Base-by-base conservation (phyloP, 352 stramenopile genomes). In the Phytophthora uliginosa region DNA sequence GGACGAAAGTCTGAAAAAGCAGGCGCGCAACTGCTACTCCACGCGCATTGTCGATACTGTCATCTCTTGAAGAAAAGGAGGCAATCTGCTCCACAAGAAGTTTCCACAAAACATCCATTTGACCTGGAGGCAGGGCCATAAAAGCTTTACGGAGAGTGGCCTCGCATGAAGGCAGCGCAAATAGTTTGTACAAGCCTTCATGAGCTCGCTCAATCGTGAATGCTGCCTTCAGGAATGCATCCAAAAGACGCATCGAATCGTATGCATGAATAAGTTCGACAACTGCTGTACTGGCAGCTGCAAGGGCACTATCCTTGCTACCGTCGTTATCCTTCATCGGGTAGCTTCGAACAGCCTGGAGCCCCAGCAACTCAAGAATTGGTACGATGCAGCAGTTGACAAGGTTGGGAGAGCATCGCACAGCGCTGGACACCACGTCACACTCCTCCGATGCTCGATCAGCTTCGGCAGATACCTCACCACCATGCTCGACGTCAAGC, bases 221-320 rank as follows among this genome's bases (percentile, higher is more conserved):
- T 45, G 26, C 54, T 26, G 83, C 61, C 13, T 66, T 66, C 17
- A 95, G 62, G 38, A 95, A 88, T 26, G 70, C 65, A 60, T 96
- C 86, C 17, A 97, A 53, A 15, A 95, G 77, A 74, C 90, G 88
- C 90, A 97, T 96, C 0, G 89, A 95, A 61, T 95, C 85, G 74
- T 94, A 95, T 6, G 90, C 90, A 22, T 72, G 79, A 60, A 97
- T 68, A 18, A 97, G 66, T 33, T 89, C 76, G 15, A 86, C 78
- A 47, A 95, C 66, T 10, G 82, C 76, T 7, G 64, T 69, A 48
- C 84, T 90, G 2, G 76, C 68, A 40, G 74, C 64, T 10, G n/a
- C 24, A 22, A 66, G 18, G 54, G 65, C 52, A 4, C 18, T 6
- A 38, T n/a, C 17, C 13, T 51, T 67, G 17, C 33, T 26, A n/a